Evolutionary conservation across 1,284 basidiomycete species (phyloP).

Genomic region (Cutaneotrichosporon sp.): DNA sequence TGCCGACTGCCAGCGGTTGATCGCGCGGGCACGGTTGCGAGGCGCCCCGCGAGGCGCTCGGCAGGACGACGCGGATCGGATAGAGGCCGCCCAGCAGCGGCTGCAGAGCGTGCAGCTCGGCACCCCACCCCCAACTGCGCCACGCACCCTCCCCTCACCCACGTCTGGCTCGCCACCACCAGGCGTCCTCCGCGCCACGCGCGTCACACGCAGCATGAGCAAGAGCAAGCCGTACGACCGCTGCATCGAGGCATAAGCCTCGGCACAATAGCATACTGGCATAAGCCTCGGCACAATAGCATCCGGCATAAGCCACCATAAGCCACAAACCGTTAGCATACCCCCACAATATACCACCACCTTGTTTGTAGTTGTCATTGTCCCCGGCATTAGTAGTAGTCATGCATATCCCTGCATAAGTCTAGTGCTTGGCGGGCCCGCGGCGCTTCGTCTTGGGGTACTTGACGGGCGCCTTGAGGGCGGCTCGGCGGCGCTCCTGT

Average conservation of each 20-base stretch:
- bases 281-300: too few relatives aligned
- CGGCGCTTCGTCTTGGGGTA: slow-evolving; percentile 66
- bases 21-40: background rate
- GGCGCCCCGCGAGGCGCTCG: too few relatives aligned
- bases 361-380: background rate
- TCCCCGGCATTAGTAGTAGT: slow-evolving; percentile 1
- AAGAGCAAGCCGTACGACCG: slow-evolving; percentile 4
- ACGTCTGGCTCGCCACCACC: background rate
- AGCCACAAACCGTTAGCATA: background rate
- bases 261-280: background rate
- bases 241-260: background rate
- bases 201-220: background rate
- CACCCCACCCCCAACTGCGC: background rate
- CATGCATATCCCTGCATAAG: slow-evolving; percentile 4
- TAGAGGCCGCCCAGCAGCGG: background rate
- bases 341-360: background rate
- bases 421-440: slow-evolving; percentile 46
- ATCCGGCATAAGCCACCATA: background rate
- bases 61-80: background rate
- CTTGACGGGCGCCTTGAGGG: slow-evolving; percentile 69
- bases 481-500: slow-evolving; percentile 65
- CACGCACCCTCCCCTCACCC: background rate
- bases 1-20: background rate
- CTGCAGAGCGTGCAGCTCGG: background rate
- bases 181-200: background rate